Evolutionary conservation across 2,329 filamentous ascomycete genomes (phyloP), one percentile per base, ranked within the genome.

Genomic region (Paracoccidioides brasiliensis): DNA sequence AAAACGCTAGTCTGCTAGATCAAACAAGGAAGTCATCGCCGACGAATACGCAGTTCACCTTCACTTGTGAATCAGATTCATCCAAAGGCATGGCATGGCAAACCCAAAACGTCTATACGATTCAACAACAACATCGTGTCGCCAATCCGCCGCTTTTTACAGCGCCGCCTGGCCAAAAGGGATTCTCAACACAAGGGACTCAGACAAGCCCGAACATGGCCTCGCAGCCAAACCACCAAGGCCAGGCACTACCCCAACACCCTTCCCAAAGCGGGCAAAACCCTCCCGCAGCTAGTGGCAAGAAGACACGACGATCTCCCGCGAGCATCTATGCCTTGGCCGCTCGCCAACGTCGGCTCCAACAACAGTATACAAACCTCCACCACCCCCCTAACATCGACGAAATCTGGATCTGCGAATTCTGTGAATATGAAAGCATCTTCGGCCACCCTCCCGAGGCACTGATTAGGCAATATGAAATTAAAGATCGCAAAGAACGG

Each of bases 361-460:
- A 88, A 64, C 87, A 93, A 58, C 81, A 87, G 63, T 85, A 86
- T 60, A 79, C 81, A 56, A 94, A 93, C 68, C 82, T 81, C 59
- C 83, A 86, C 63, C 84, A 87, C 64, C 85, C 87, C 1, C 86
- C 86, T 0, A 74, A 72, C 15, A 68, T 74, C 1, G 85, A 88
- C 61, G 88, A 95, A 58, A 80, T 90, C 52, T 97, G 90, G 88
- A 90, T 97, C 49, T 98, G 93, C 72, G 88, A 96, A 66, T 97
- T 97, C 68, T 98, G 93, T 75, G 93, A 98, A 70, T 98, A 96
- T 67, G 91, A 97, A 71, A 82, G 83, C 53, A 96, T 98, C 52
- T 97, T 95, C 68, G 91, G 91, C n/a, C 79, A 79, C 53, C 87
- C 87, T 2, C 93, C 93, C 0, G 80, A 82, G 63, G 89, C 89